phyloP scores from a whole-genome alignment of 78 protist species.

The Chrysochromulina tobinii region DNA sequence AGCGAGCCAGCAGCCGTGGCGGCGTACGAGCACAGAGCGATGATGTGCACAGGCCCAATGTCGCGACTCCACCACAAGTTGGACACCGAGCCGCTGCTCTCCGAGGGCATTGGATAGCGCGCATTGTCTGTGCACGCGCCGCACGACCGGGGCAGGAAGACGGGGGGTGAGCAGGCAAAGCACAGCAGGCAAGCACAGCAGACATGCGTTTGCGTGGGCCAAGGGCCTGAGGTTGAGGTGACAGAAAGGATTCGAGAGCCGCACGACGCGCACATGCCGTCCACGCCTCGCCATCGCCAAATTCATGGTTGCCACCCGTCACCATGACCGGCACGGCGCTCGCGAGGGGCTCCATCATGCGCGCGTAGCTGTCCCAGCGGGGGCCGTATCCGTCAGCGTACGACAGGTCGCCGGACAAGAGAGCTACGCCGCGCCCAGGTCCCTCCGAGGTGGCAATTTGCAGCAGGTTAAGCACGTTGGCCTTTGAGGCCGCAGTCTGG shows the following conservation, averaged over 20 bases:
- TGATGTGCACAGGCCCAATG: slow-evolving; percentile 23
- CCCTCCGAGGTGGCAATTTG: background rate
- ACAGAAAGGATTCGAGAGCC: too few species aligned
- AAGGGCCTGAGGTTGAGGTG: too few species aligned
- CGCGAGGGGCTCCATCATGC: background rate
- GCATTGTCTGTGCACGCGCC: background rate
- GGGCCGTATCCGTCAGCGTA: slow-evolving; percentile 15
- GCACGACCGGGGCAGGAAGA: too few species aligned
- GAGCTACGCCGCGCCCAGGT: background rate
- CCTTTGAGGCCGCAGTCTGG: background rate
- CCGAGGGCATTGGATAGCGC: slow-evolving; percentile 8
- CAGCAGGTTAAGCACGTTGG: background rate
- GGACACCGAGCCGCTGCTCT: background rate
- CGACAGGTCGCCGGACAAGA: slow-evolving; percentile 6
- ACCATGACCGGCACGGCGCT: background rate
- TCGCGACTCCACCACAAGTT: background rate
- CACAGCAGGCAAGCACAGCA: too few species aligned
- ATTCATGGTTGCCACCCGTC: slow-evolving; percentile 20
- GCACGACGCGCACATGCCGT: background rate
- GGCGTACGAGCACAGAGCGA: slow-evolving; percentile 17
- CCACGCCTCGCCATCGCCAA: background rate
- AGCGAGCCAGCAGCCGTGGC: background rate
- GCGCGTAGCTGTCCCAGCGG: slow-evolving; percentile 4
- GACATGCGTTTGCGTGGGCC: too few species aligned
- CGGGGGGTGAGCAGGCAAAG: too few species aligned